Evolutionary conservation across 305 asterid species (phyloP).

Genomic region (Plantago lanceolata): DNA sequence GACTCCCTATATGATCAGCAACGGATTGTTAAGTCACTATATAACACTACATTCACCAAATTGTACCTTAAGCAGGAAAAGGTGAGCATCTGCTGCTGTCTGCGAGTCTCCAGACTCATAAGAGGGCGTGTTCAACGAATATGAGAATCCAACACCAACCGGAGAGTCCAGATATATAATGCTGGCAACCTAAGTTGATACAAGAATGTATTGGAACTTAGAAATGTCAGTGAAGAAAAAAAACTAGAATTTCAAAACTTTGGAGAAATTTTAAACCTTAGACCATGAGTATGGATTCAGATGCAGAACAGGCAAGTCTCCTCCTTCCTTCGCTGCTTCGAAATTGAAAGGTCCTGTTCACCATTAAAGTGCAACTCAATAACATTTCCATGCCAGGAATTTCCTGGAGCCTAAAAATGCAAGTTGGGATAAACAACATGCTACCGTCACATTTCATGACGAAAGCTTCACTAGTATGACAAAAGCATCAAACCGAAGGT

Average conservation of each 20-base stretch:
- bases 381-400: neutral
- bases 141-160: conserved; percentile 55
- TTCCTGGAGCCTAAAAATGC: no score
- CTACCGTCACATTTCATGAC: neutral
- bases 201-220: conserved; percentile 1
- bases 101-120: conserved; percentile 39
- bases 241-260: neutral
- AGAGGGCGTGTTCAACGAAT: conserved; percentile 24
- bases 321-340: conserved; percentile 37
- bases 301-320: conserved; percentile 46
- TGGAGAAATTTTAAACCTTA: conserved; percentile 33
- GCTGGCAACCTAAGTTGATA: conserved; percentile 39
- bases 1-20: neutral
- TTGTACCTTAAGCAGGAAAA: conserved; percentile 58
- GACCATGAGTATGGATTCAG: conserved; percentile 60
- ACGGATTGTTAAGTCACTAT: neutral
- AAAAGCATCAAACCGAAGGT: neutral
- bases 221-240: neutral
- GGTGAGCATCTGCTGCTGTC: conserved; percentile 51
- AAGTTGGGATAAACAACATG: neutral
- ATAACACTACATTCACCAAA: neutral
- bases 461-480: neutral
- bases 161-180: conserved; percentile 59
- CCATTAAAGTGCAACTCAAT: neutral
- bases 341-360: conserved; percentile 59